Conservation (phyloP, 352 stramenopile species). For the Blastocystis sp. region DNA sequence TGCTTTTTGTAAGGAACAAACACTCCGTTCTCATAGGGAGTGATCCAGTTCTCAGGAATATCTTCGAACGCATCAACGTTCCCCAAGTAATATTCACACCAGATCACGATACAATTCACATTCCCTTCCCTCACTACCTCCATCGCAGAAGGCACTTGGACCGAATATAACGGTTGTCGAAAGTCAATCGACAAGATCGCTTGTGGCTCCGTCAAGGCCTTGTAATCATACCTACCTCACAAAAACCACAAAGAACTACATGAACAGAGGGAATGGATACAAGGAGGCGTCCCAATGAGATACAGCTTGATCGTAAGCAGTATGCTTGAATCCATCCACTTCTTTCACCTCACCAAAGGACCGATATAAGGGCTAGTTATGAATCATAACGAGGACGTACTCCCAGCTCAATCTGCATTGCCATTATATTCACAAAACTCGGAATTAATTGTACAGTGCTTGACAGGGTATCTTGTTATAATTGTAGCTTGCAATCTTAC, state of each 20-base stretch:
- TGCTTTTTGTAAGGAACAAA: slow-evolving; percentile 44
- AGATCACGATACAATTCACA: slow-evolving; percentile 17
- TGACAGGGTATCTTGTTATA: not conserved
- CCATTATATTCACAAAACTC: slow-evolving; percentile 37
- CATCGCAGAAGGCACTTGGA: not conserved
- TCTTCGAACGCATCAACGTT: not conserved
- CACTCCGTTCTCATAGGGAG: not conserved
- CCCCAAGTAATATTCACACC: slow-evolving; percentile 29
- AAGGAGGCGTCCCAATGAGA: not conserved
- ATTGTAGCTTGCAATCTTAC: not conserved
- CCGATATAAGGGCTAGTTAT: not conserved
- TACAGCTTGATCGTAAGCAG: slow-evolving; percentile 9
- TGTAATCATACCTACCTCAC: not conserved
- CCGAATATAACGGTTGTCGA: not conserved
- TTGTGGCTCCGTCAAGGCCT: slow-evolving; percentile 13
- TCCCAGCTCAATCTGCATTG: slow-evolving; percentile 5
- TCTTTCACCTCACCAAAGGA: slow-evolving; percentile 18
- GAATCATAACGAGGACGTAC: not conserved
- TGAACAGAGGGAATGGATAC: slow-evolving; percentile 51
- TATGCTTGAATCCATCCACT: slow-evolving; percentile 50
- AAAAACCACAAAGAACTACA: not conserved
- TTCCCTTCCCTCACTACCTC: not conserved
- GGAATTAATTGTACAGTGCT: not conserved
- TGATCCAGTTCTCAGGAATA: not conserved
- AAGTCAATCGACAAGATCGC: slow-evolving; percentile 9